phyloP scores from a whole-genome alignment of 1,284 basidiomycete species.

The Acaromyces ingoldii region DNA sequence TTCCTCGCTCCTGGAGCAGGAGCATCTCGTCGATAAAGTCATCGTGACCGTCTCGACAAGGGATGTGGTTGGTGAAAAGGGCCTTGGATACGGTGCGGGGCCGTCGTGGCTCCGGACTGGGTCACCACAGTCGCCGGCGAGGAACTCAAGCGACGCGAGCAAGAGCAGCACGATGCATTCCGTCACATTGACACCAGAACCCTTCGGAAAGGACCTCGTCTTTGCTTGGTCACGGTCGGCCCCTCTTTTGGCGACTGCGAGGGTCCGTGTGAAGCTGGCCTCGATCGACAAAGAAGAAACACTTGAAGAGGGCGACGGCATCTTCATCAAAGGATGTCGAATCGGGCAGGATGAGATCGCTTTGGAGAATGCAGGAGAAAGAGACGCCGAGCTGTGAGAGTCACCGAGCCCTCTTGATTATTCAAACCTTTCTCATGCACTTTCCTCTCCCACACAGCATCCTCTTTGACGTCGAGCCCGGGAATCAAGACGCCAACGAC shows the following conservation, averaged over 20 bases:
- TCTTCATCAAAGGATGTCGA: slow-evolving; percentile 8
- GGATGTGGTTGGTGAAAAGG: slow-evolving; percentile 68
- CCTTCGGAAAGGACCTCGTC: slow-evolving; percentile 5
- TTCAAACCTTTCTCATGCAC: not conserved
- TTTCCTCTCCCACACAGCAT: not conserved
- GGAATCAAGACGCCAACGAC: not conserved
- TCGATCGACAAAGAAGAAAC: not conserved
- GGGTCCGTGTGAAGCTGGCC: not conserved
- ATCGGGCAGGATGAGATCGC: slow-evolving; percentile 3
- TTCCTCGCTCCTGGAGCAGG: slow-evolving; percentile 63
- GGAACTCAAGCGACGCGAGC: not conserved
- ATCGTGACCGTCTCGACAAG: slow-evolving; percentile 78
- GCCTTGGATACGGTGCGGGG: slow-evolving; percentile 54
- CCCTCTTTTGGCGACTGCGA: not conserved
- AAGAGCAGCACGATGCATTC: not conserved
- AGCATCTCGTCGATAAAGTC: slow-evolving; percentile 63
- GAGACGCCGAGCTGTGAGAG: slow-evolving; percentile 7
- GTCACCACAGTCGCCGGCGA: not conserved
- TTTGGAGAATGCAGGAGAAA: not conserved
- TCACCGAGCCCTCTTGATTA: not conserved
- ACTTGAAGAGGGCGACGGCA: slow-evolving; percentile 11
- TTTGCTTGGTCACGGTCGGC: not conserved
- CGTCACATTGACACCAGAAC: not conserved
- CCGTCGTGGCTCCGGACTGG: too few species aligned
- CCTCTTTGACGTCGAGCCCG: slow-evolving; percentile 6